phyloP scores from a whole-genome alignment of 108 stramenopile genomes.

The Fragilariopsis cylindrus region DNA sequence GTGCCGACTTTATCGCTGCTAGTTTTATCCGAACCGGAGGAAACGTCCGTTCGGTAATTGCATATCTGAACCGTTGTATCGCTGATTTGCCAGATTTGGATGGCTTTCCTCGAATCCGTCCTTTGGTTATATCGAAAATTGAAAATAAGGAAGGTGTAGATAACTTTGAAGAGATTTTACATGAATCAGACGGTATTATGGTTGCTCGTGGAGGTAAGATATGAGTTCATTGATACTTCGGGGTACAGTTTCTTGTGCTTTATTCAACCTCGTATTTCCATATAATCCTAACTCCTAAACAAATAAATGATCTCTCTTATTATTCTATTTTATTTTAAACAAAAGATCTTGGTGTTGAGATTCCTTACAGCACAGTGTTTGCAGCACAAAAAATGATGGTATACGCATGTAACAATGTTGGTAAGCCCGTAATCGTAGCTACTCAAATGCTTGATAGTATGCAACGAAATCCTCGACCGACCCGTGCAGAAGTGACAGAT shows the following conservation, averaged over 20 bases:
- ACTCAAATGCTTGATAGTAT: constrained; percentile 93
- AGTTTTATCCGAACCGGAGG: constrained; percentile 84
- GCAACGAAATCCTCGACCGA: constrained; percentile 88
- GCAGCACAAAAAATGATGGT: constrained; percentile 93
- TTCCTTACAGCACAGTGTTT: constrained; percentile 84
- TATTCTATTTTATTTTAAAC: background rate
- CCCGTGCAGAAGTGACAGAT: constrained; percentile 92
- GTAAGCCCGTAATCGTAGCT: constrained; percentile 88
- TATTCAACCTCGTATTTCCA: background rate
- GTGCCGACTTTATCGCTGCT: constrained; percentile 87
- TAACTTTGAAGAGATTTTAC: constrained; percentile 81
- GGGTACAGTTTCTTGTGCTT: background rate
- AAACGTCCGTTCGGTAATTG: constrained; percentile 75
- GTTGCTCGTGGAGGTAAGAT: constrained; percentile 78
- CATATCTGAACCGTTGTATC: constrained; percentile 68
- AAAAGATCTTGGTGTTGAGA: constrained; percentile 75
- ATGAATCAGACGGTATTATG: constrained; percentile 86
- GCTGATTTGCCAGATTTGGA: constrained; percentile 44
- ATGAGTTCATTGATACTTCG: background rate
- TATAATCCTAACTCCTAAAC: background rate
- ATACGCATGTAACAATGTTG: constrained; percentile 60
- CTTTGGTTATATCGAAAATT: constrained; percentile 87
- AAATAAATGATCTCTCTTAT: background rate
- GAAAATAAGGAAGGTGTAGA: constrained; percentile 88
- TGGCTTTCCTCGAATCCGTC: constrained; percentile 42